Base-by-base conservation (phyloP, 129 eudicot genomes). In the Chrysanthemum seticuspe region DNA sequence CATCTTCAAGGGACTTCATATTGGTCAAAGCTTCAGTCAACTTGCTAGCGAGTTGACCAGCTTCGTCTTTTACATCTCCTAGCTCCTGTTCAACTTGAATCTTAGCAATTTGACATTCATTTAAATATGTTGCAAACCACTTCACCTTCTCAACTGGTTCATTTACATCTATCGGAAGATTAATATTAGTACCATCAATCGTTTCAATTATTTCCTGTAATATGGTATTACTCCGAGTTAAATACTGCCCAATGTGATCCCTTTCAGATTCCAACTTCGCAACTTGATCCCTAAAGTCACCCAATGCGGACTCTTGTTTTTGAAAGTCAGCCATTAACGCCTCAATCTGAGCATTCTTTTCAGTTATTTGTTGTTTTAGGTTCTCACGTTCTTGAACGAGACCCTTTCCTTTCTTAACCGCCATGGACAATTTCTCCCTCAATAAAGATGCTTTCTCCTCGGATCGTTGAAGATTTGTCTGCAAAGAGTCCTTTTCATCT, bases 331-430 rank as follows among this genome's bases (percentile, higher is more conserved):
- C 72, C 64, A 67, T 87, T 71, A 94, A 74, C 31, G 70, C 85
- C 78, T 95, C 96, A 74, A 88, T 88, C 78, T 84, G 88, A 40
- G 86, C 66, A 62, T 77, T 88, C 87, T 88, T 95, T 76, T 91
- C 97, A 63, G 85, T 85, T 72, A 95, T 49, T 27, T 64, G 70
- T 64, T 85, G 85, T 83, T 85, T 95, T 84, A 88, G 62, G 49
- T 71, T 88, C 78, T 95, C 99, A 36, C 97, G 80, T 53, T 95
- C 99, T 85, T 95, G 99, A 76, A 86, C 91, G 59, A 95, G 89
- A 40, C 99, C 99, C 79, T 95, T 95, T 45, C 99, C 99, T 73
- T 95, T 95, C 68, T 95, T 95, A 34, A 90, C 96, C 47, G 99
- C 99, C 96, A 90, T 80, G 40, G 99, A 86, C 77, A 95, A 80